Percentiles rank a stretch among this genome's conserved stretches.
These are phyloP conservation scores for Parasitella parasitica DNA, from an alignment of 371 early-diverging fungal genomes.

Conservation along the genomic window DNA sequence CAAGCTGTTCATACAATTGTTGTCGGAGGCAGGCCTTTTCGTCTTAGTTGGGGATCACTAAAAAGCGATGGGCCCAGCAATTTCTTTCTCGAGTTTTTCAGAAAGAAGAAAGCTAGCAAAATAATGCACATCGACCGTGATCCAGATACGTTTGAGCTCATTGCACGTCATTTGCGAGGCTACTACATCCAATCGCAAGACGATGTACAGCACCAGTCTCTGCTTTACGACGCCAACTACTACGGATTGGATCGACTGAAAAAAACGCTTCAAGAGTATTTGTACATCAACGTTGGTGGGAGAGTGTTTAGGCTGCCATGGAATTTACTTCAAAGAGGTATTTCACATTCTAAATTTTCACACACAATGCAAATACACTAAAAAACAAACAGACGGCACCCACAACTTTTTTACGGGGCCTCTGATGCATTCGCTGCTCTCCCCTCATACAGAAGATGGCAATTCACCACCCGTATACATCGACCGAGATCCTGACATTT, in stretches of 20 bases:
- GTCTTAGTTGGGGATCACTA: conserved; percentile 47
- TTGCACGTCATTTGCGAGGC: conserved; percentile 62
- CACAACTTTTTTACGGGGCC: conserved; percentile 50
- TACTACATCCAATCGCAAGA: conserved; percentile 55
- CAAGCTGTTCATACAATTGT: conserved; percentile 41
- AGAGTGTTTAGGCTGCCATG: conserved; percentile 41
- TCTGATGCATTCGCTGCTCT: conserved; percentile 26
- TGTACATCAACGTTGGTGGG: conserved; percentile 51
- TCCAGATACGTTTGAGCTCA: conserved; percentile 54
- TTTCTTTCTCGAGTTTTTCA: conserved; percentile 43
- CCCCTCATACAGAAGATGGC: conserved; percentile 20
- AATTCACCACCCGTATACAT: conserved; percentile 50
- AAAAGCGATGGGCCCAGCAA: conserved; percentile 53
- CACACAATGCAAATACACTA: background rate
- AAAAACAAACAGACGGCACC: conserved; percentile 25
- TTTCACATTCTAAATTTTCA: background rate
- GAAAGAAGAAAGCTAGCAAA: conserved; percentile 27
- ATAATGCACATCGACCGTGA: conserved; percentile 61
- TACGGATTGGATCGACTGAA: conserved; percentile 51
- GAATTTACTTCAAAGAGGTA: conserved; percentile 41
- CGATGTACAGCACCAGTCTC: conserved; percentile 48
- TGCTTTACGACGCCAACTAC: conserved; percentile 53
- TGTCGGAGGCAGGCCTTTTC: conserved; percentile 45
- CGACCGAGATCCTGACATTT: conserved; percentile 61
- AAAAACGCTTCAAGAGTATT: conserved; percentile 43